Conservation (phyloP, 441 rosid species). For the Aleurites moluccanus region DNA sequence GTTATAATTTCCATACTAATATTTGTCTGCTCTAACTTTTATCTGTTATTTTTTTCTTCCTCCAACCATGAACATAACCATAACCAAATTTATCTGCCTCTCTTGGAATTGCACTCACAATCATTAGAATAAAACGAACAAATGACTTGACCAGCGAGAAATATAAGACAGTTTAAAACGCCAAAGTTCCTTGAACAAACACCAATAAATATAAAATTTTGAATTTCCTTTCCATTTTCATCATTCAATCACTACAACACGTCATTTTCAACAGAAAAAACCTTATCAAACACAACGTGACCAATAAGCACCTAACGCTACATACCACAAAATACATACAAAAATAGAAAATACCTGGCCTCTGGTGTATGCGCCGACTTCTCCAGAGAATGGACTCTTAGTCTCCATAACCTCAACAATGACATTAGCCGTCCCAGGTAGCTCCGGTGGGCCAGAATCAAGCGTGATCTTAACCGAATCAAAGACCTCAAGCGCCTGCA, state of each 20-base stretch:
- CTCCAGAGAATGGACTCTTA: conserved; percentile 56
- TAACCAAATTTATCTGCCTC: background rate
- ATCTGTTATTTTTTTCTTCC: background rate
- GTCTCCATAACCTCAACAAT: conserved; percentile 71
- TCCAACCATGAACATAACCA: background rate
- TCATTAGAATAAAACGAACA: background rate
- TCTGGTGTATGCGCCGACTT: conserved; percentile 72
- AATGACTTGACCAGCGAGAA: background rate
- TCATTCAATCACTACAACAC: background rate
- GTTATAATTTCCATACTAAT: conserved; percentile 4
- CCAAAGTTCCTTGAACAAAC: background rate
- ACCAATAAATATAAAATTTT: background rate
- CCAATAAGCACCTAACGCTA: background rate
- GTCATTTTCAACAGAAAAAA: background rate
- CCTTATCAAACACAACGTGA: background rate
- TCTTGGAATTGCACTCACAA: background rate
- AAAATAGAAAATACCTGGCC: conserved; percentile 53
- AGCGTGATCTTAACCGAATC: conserved; percentile 84
- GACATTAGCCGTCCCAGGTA: conserved; percentile 83
- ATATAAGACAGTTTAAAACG: background rate
- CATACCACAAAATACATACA: background rate
- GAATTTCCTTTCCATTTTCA: background rate
- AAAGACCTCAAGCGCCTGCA: conserved; percentile 69
- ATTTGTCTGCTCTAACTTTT: background rate
- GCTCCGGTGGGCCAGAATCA: conserved; percentile 88